Conservation (phyloP, 306 rosid species). For the Ammopiptanthus mongolicus region DNA sequence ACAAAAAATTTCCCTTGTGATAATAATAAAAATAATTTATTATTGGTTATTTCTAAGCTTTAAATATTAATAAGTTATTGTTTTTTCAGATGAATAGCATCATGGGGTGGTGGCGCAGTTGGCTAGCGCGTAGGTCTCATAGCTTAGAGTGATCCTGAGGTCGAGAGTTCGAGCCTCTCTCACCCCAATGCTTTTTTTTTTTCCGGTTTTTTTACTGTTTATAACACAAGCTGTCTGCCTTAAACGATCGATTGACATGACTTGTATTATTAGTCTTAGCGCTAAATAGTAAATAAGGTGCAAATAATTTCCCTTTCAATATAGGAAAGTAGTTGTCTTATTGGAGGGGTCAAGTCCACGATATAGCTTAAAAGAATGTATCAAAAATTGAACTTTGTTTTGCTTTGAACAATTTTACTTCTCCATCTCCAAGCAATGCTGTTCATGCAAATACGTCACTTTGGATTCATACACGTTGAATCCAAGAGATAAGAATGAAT, state of each 20-base stretch:
- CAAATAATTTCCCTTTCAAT: not conserved
- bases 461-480: slow-evolving; percentile 23
- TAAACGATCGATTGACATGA: not conserved
- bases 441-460: slow-evolving; percentile 23
- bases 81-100: not conserved
- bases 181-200: slow-evolving; percentile 22
- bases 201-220: not conserved
- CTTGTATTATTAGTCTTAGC: not conserved
- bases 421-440: slow-evolving; percentile 15
- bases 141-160: slow-evolving; percentile 64
- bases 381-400: not conserved
- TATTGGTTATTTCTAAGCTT: too few relatives aligned
- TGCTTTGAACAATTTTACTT: slow-evolving; percentile 13
- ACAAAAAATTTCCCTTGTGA: not conserved
- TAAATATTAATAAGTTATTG: too few relatives aligned
- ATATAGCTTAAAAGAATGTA: not conserved
- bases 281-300: not conserved
- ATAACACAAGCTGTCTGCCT: not conserved
- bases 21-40: too few relatives aligned
- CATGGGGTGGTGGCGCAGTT: slow-evolving; percentile 77
- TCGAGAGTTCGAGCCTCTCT: slow-evolving; percentile 80
- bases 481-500: slow-evolving; percentile 14
- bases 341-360: not conserved
- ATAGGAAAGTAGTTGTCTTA: not conserved
- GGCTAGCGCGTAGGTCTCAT: slow-evolving; percentile 87